Conservation (phyloP, 225 moss, liverwort and hornwort species). For the Bryum argenteum region DNA sequence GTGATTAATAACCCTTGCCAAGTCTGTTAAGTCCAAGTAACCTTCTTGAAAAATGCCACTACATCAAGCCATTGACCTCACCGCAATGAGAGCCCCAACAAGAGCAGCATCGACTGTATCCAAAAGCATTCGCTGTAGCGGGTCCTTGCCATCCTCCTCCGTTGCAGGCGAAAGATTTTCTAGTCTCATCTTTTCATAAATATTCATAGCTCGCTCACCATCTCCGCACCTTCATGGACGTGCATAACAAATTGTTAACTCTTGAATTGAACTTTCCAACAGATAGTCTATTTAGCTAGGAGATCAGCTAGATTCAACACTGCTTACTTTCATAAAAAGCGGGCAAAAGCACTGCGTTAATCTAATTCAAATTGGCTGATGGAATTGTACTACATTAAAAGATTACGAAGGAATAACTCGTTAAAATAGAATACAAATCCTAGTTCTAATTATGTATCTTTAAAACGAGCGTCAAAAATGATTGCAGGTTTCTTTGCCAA, state of each 20-base stretch:
- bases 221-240: conserved; percentile 57
- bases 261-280: neutral
- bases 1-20: conserved; percentile 11
- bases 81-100: conserved; percentile 61
- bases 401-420: no score
- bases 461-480: no score
- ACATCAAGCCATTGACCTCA: conserved; percentile 26
- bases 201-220: conserved; percentile 51
- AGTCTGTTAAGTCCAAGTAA: conserved; percentile 13
- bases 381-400: no score
- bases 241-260: conserved; percentile 18
- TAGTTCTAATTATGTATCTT: no score
- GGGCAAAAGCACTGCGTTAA: neutral
- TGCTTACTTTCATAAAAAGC: neutral
- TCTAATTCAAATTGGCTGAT: no score
- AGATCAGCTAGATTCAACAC: neutral
- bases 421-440: no score
- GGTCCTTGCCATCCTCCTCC: conserved; percentile 43
- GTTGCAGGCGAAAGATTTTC: conserved; percentile 41
- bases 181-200: conserved; percentile 55
- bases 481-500: neutral
- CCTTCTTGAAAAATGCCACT: neutral
- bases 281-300: neutral
- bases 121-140: conserved; percentile 56
- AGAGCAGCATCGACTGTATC: conserved; percentile 69